These are phyloP conservation scores for Nothophaeocryptopus gaeumannii DNA, from an alignment of 2,329 filamentous ascomycete species.

Conservation along the genomic window DNA sequence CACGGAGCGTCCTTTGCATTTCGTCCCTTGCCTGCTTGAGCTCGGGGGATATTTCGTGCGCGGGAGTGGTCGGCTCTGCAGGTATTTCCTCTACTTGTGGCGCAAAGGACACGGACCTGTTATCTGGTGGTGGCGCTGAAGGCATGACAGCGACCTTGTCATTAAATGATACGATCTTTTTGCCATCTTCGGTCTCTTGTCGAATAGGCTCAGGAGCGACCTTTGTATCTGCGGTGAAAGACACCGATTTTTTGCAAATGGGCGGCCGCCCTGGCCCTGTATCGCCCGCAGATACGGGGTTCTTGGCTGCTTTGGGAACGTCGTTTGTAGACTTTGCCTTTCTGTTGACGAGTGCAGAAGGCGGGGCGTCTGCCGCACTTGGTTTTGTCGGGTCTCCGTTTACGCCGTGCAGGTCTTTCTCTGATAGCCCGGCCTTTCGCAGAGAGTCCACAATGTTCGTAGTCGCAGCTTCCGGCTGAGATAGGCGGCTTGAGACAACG, in stretches of 20 bases:
- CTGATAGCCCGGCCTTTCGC: constrained; percentile 68
- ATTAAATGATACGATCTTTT: constrained; percentile 36
- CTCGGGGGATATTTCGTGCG: not conserved
- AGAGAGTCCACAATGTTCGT: constrained; percentile 69
- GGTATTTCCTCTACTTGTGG: constrained; percentile 34
- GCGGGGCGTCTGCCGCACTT: not conserved
- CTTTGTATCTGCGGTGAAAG: constrained; percentile 62
- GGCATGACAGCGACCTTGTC: constrained; percentile 37
- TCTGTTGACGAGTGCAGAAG: constrained; percentile 20
- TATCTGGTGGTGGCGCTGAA: constrained; percentile 34
- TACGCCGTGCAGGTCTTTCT: constrained; percentile 25
- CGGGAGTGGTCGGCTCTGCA: constrained; percentile 8
- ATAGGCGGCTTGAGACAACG: constrained; percentile 58
- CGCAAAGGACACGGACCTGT: constrained; percentile 34
- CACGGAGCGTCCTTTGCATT: constrained; percentile 28
- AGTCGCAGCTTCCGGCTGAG: constrained; percentile 62
- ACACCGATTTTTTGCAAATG: constrained; percentile 55
- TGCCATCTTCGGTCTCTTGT: constrained; percentile 32
- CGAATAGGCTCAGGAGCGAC: constrained; percentile 37
- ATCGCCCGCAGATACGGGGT: not conserved
- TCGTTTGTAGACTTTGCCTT: not conserved
- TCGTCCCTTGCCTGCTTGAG: constrained; percentile 9
- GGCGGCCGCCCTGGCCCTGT: constrained; percentile 18
- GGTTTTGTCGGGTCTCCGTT: constrained; percentile 2
- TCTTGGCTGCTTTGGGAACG: constrained; percentile 4